Conservation (phyloP, 495 filamentous ascomycete genomes). For the Amniculicola lignicola region DNA sequence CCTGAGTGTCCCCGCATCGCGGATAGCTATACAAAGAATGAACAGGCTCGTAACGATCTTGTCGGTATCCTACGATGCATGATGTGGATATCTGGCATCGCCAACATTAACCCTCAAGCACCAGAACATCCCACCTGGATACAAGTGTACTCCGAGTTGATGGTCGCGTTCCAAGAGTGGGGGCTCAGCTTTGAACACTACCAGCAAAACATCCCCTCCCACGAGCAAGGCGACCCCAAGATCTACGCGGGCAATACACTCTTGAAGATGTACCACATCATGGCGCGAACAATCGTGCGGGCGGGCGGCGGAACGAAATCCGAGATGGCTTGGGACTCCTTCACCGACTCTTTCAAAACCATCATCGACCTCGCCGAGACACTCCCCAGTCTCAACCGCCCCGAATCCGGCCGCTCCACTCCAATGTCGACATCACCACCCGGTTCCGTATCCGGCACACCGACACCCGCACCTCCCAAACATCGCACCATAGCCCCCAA, state of each 20-base stretch:
- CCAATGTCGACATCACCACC: slow-evolving; percentile 13
- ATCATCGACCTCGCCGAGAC: slow-evolving; percentile 31
- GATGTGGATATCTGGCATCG: slow-evolving; percentile 33
- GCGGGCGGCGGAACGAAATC: slow-evolving; percentile 11
- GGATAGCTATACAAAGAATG: slow-evolving; percentile 11
- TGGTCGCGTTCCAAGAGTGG: slow-evolving; percentile 19
- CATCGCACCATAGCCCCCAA: slow-evolving; percentile 23
- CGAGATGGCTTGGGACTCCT: slow-evolving; percentile 25
- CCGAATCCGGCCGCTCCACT: slow-evolving; percentile 14
- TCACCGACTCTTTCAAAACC: slow-evolving; percentile 19
- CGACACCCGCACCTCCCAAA: slow-evolving; percentile 1
- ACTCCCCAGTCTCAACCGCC: slow-evolving; percentile 12
- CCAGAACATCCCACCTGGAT: slow-evolving; percentile 18
- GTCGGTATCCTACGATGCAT: slow-evolving; percentile 27
- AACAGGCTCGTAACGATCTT: slow-evolving; percentile 26
- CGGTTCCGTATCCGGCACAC: neutral
- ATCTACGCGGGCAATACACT: slow-evolving; percentile 32
- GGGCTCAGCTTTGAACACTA: slow-evolving; percentile 25
- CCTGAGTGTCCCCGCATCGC: slow-evolving; percentile 24
- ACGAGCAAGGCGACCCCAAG: slow-evolving; percentile 26
- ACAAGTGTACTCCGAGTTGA: slow-evolving; percentile 20
- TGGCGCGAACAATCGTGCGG: slow-evolving; percentile 18
- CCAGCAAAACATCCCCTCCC: slow-evolving; percentile 11
- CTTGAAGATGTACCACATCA: slow-evolving; percentile 24
- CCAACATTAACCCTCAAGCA: slow-evolving; percentile 22